Evolutionary conservation across 345 rosid genomes (phyloP).

Genomic region (Eucalyptus tenuipes): DNA sequence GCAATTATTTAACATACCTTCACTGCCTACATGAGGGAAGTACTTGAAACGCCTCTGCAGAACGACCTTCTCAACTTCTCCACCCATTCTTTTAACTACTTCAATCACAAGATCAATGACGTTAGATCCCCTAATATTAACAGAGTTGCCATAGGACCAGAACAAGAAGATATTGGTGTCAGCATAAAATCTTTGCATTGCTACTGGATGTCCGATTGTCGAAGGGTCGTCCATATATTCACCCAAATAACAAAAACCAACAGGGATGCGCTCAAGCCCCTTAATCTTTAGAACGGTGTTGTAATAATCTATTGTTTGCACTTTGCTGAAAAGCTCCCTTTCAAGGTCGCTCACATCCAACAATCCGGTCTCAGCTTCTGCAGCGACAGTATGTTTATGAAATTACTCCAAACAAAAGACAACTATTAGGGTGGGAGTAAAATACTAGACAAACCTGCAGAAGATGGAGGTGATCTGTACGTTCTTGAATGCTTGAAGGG

Average conservation of each 20-base stretch:
- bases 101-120: constrained; percentile 34
- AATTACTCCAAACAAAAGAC: background rate
- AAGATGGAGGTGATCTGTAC: constrained; percentile 25
- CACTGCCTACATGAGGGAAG: constrained; percentile 52
- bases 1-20: constrained; percentile 21
- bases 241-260: constrained; percentile 50
- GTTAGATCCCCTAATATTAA: constrained; percentile 20
- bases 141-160: constrained; percentile 56
- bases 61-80: constrained; percentile 28
- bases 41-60: constrained; percentile 52
- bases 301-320: constrained; percentile 52
- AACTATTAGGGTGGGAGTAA: background rate
- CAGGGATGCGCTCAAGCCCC: constrained; percentile 44
- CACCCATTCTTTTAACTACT: constrained; percentile 30
- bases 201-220: constrained; percentile 53
- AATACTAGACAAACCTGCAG: constrained; percentile 17
- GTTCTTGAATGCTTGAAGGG: constrained; percentile 32
- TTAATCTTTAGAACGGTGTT: constrained; percentile 42
- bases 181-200: constrained; percentile 60
- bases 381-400: background rate
- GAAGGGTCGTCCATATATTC: constrained; percentile 58
- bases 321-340: constrained; percentile 44
- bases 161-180: constrained; percentile 58
- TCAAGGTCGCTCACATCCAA: constrained; percentile 43
- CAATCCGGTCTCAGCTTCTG: constrained; percentile 29